These are phyloP conservation scores for Ganoderma meredithae DNA, from an alignment of 1,284 basidiomycete genomes.

Conservation along the genomic window DNA sequence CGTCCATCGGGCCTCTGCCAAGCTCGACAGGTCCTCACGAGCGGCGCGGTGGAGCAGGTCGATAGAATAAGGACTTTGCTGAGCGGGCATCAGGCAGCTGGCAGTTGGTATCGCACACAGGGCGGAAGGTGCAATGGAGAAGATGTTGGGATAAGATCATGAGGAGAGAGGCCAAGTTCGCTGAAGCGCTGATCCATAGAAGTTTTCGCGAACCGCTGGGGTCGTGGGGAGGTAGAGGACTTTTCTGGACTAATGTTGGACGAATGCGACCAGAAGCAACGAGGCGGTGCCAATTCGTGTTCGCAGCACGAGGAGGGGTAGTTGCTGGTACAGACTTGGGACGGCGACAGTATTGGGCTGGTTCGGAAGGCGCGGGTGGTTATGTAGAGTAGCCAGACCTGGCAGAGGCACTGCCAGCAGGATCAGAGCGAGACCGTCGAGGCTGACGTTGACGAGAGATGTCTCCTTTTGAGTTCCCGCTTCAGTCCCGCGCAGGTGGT, in stretches of 20 bases:
- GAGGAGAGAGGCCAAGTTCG: background rate
- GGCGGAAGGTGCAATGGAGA: background rate
- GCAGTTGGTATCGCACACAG: background rate
- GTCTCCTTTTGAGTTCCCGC: background rate
- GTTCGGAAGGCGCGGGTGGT: background rate
- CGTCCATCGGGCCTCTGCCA: background rate
- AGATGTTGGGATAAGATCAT: background rate
- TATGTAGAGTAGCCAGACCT: background rate
- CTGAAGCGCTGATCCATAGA: background rate
- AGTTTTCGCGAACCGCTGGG: background rate
- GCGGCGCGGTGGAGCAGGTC: background rate
- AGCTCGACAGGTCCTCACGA: background rate
- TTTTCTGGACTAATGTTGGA: background rate
- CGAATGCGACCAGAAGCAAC: background rate
- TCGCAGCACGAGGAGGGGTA: background rate
- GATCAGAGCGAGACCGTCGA: background rate
- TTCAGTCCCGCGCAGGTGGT: background rate
- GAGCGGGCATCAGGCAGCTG: background rate
- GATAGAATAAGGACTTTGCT: background rate
- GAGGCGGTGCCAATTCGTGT: background rate
- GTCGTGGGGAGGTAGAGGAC: background rate
- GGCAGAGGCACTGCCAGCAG: background rate
- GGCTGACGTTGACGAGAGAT: slow-evolving; percentile 1
- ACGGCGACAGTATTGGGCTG: background rate
- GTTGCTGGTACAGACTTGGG: background rate